Evolutionary conservation across 352 stramenopile genomes (phyloP).

Genomic region (Globisporangium parvum): DNA sequence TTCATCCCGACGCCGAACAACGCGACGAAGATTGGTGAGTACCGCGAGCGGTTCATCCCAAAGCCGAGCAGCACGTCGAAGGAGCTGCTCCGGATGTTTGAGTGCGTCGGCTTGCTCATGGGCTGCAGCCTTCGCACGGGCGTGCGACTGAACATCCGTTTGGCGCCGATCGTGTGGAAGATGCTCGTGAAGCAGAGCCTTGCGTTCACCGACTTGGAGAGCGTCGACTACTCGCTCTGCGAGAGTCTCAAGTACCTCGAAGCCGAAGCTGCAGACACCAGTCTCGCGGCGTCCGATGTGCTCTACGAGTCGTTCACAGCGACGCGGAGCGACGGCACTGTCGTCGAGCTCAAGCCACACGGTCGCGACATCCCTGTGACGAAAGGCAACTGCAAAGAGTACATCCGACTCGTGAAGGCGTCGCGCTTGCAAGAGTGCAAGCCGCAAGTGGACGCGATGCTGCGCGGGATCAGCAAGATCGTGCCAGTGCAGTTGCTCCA

Average conservation of each 20-base stretch:
- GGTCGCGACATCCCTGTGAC: slow-evolving; percentile 48
- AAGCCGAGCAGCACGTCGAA: slow-evolving; percentile 50
- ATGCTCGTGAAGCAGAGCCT: slow-evolving; percentile 74
- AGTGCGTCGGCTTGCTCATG: slow-evolving; percentile 75
- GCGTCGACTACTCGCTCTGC: slow-evolving; percentile 28
- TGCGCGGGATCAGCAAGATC: slow-evolving; percentile 62
- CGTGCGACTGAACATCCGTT: slow-evolving; percentile 60
- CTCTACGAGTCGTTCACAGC: slow-evolving; percentile 71
- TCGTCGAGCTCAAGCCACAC: slow-evolving; percentile 51
- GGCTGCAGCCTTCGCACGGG: slow-evolving; percentile 74
- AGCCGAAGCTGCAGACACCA: slow-evolving; percentile 12
- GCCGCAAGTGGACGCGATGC: slow-evolving; percentile 65
- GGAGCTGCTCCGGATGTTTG: slow-evolving; percentile 59
- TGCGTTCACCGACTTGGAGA: slow-evolving; percentile 36
- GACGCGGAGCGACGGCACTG: slow-evolving; percentile 56
- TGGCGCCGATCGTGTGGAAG: slow-evolving; percentile 77
- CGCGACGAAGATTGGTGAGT: slow-evolving; percentile 61
- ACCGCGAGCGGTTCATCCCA: slow-evolving; percentile 59
- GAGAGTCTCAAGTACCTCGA: slow-evolving; percentile 50
- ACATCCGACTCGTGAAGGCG: slow-evolving; percentile 53
- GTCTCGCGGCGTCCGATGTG: slow-evolving; percentile 20
- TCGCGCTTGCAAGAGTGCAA: slow-evolving; percentile 69
- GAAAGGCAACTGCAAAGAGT: slow-evolving; percentile 69
- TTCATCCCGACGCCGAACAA: slow-evolving; percentile 78
- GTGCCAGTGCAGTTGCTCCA: slow-evolving; percentile 62